These are phyloP conservation scores for Phytophthora nicotianae DNA, from an alignment of 352 stramenopile genomes.

Conservation along the genomic window DNA sequence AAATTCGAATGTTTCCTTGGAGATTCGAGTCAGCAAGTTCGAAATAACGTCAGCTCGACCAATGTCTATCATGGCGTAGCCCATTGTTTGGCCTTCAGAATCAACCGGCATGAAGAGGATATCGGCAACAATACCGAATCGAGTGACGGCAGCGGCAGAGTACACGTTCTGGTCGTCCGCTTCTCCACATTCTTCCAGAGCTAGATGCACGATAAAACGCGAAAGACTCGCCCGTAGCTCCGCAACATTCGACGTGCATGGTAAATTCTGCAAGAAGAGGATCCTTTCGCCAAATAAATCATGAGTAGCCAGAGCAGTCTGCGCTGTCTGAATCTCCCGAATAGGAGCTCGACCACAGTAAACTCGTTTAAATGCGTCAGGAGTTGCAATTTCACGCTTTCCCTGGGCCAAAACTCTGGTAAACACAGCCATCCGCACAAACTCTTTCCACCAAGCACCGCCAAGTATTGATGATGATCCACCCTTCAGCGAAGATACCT, in stretches of 20 bases:
- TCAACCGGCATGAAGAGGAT: constrained; percentile 69
- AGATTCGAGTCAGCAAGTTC: constrained; percentile 51
- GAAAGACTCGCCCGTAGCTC: constrained; percentile 51
- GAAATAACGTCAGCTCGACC: constrained; percentile 67
- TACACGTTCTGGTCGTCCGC: constrained; percentile 79
- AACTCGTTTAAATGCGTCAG: constrained; percentile 49
- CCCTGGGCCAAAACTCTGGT: constrained; percentile 49
- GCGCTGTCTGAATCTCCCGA: constrained; percentile 56
- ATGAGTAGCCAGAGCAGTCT: constrained; percentile 27
- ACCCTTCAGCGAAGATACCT: constrained; percentile 61
- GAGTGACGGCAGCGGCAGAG: constrained; percentile 63
- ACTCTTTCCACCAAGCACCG: constrained; percentile 58
- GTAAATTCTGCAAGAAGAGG: constrained; percentile 71
- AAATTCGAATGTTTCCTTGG: constrained; percentile 62
- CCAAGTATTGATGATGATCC: constrained; percentile 49
- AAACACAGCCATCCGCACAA: constrained; percentile 67
- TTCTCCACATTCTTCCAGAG: constrained; percentile 77
- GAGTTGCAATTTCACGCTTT: constrained; percentile 45
- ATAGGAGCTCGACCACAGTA: constrained; percentile 66
- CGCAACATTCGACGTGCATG: constrained; percentile 50
- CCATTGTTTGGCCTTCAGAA: constrained; percentile 45
- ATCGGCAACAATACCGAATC: constrained; percentile 64
- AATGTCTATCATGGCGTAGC: constrained; percentile 74
- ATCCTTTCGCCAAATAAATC: constrained; percentile 60
- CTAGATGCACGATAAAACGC: constrained; percentile 65